A percentile compares a stretch with the other conserved stretches of the same genome.
Conservation (phyloP, 2,329 filamentous ascomycete genomes). For the Fusarium sp. region DNA sequence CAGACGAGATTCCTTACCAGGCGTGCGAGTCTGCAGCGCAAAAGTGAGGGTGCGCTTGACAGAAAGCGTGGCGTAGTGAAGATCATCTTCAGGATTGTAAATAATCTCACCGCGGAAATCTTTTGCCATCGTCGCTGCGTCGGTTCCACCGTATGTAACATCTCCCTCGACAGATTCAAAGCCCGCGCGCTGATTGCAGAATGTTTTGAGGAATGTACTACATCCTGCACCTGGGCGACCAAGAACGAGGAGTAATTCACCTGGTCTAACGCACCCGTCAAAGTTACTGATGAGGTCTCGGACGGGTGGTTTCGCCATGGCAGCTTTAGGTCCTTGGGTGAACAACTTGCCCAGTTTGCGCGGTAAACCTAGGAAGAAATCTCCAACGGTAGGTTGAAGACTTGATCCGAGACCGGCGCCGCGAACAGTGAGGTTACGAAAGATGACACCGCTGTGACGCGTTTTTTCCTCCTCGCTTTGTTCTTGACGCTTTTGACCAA, state of each 20-base stretch:
- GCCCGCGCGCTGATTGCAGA: slow-evolving; percentile 73
- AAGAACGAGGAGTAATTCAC: slow-evolving; percentile 73
- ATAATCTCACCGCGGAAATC: slow-evolving; percentile 69
- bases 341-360: slow-evolving; percentile 56
- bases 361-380: slow-evolving; percentile 66
- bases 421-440: slow-evolving; percentile 74
- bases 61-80: slow-evolving; percentile 74
- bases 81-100: slow-evolving; percentile 73
- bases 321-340: slow-evolving; percentile 60
- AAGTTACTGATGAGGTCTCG: slow-evolving; percentile 71
- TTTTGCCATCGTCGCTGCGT: slow-evolving; percentile 55
- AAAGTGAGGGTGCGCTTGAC: slow-evolving; percentile 73
- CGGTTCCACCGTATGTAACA: slow-evolving; percentile 66
- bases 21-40: slow-evolving; percentile 70
- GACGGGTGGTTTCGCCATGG: slow-evolving; percentile 63
- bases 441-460: slow-evolving; percentile 73
- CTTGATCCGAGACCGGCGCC: slow-evolving; percentile 72
- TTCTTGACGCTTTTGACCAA: slow-evolving; percentile 69
- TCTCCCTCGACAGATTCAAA: slow-evolving; percentile 72
- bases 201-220: slow-evolving; percentile 74
- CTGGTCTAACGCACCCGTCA: slow-evolving; percentile 73
- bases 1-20: slow-evolving; percentile 56
- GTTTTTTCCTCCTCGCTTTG: slow-evolving; percentile 75
- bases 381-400: slow-evolving; percentile 64
- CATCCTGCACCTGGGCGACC: slow-evolving; percentile 74